A percentile compares a stretch with the other conserved stretches of the same genome.
These are phyloP conservation scores for Geosmithia putterillii DNA, from an alignment of 2,329 filamentous ascomycete genomes.

Conservation along the genomic window DNA sequence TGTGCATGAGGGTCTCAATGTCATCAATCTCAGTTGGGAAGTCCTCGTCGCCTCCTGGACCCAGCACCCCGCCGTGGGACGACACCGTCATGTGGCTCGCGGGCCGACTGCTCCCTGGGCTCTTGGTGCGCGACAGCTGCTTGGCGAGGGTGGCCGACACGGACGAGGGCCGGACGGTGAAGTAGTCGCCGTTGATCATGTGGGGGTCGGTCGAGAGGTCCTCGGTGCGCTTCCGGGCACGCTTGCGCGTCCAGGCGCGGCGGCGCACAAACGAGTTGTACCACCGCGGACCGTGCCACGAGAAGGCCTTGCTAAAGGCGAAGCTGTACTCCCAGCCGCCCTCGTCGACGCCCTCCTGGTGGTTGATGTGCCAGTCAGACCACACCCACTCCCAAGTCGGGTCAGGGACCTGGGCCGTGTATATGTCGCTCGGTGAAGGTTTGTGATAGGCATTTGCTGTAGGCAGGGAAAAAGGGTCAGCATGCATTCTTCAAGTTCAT, in stretches of 20 bases:
- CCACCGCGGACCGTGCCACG: slow-evolving; percentile 87
- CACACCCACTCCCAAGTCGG: slow-evolving; percentile 88
- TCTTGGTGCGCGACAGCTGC: slow-evolving; percentile 19
- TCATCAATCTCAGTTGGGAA: slow-evolving; percentile 48
- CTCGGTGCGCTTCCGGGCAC: slow-evolving; percentile 46
- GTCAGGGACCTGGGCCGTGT: slow-evolving; percentile 85
- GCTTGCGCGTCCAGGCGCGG: slow-evolving; percentile 74
- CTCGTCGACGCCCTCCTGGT: slow-evolving; percentile 68
- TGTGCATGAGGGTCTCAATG: slow-evolving; percentile 55
- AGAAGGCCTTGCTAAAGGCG: slow-evolving; percentile 60
- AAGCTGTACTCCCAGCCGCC: slow-evolving; percentile 97
- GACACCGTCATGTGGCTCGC: slow-evolving; percentile 24
- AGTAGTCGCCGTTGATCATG: slow-evolving; percentile 66
- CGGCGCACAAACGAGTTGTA: slow-evolving; percentile 91
- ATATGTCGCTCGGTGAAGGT: slow-evolving; percentile 53
- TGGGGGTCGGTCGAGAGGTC: slow-evolving; percentile 43
- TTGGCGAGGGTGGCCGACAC: not conserved
- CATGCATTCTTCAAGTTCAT: too few relatives aligned
- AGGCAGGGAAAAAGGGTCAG: slow-evolving; percentile 2
- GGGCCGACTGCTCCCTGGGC: slow-evolving; percentile 17
- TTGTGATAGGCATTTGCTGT: slow-evolving; percentile 50
- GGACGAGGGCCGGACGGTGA: slow-evolving; percentile 48
- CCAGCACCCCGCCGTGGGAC: slow-evolving; percentile 23
- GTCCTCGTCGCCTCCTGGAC: slow-evolving; percentile 32
- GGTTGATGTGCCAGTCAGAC: slow-evolving; percentile 51